phyloP scores from a whole-genome alignment of 192 early-diverging fungal genomes.

The Coemansia sp. region DNA sequence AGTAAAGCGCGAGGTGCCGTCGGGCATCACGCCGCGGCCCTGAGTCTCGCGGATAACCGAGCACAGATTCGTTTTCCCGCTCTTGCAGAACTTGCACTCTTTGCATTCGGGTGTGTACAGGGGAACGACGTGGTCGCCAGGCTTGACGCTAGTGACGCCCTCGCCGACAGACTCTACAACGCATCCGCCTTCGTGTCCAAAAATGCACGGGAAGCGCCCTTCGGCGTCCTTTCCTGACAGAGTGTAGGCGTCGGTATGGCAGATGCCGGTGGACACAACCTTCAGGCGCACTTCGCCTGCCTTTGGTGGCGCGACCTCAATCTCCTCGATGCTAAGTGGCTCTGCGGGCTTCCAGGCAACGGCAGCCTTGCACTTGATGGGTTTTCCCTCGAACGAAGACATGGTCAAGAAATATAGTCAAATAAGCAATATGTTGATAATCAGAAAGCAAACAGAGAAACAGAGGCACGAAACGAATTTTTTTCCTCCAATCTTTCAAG shows the following conservation, averaged over 20 bases:
- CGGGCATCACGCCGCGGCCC: conserved; percentile 94
- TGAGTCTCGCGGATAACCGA: conserved; percentile 87
- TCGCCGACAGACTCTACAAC: conserved; percentile 96
- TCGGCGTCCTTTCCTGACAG: conserved; percentile 81
- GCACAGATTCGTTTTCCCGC: conserved; percentile 97
- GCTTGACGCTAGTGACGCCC: conserved; percentile 83
- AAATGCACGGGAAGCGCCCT: conserved; percentile 88
- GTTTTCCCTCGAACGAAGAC: conserved; percentile 40
- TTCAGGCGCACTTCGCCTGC: conserved; percentile 94
- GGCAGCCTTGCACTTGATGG: conserved; percentile 87
- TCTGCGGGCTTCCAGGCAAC: conserved; percentile 93
- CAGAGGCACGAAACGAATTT: too few relatives aligned
- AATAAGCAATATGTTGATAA: neutral
- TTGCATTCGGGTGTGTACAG: conserved; percentile 88
- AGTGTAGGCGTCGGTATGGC: conserved; percentile 98
- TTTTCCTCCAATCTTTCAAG: too few relatives aligned
- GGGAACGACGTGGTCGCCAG: conserved; percentile 97
- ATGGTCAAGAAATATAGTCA: neutral
- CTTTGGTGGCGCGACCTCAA: conserved; percentile 93
- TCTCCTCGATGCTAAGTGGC: conserved; percentile 88
- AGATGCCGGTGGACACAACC: conserved; percentile 85
- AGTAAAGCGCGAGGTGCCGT: conserved; percentile 86
- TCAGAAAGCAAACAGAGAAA: neutral
- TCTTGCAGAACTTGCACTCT: conserved; percentile 97
- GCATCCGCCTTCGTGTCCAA: conserved; percentile 96